Base-by-base conservation (phyloP, 371 early-diverging fungal species). In the Blastocladiella emersonii region DNA sequence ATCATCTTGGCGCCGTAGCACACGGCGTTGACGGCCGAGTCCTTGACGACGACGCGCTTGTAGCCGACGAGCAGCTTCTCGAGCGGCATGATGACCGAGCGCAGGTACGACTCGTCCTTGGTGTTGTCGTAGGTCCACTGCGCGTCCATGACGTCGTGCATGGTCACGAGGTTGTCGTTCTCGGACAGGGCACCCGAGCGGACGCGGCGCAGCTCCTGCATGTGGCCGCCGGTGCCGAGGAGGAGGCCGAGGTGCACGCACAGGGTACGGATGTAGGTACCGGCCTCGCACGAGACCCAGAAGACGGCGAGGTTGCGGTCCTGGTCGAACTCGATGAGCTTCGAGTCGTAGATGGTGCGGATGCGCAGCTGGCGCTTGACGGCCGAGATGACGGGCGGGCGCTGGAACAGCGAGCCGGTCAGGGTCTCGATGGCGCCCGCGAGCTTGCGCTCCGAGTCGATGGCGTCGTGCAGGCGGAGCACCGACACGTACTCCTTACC, bases 361-460 rank as follows among this genome's bases (percentile, higher is more conserved):
- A 99, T 89, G 79, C 99, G 92, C 64, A 99, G 85, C 79, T 98
- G 98, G 72, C 99, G 87, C 83, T 99, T 99, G 72, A 99, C 99
- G 51, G 99, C 99, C 35, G 98, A 98, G 71, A 99, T 98, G 69
- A 99, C 84, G 63, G 99, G 99, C 41, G 99, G 99, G 62, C 99
- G 88, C 84, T 99, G 99, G 87, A 98, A 95, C 57, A 98, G 81
- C 43, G 95, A 93, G 66, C 99, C 99, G 34, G 95, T 95, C 66
- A 98, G 82, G 17, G 92, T 92, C 75, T 97, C 93, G 34, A 97
- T 80, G 7, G 92, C 87, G 65, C 56, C 81, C 48, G 83, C 71
- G 62, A 97, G 72, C 68, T 90, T 89, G 83, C 86, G 88, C 72
- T 93, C 93, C 55, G 82, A 77, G 53, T 89, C 93, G 67, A 95